phyloP scores from a whole-genome alignment of 768 basidiomycete species.

The Macrolepiota albuminosa region DNA sequence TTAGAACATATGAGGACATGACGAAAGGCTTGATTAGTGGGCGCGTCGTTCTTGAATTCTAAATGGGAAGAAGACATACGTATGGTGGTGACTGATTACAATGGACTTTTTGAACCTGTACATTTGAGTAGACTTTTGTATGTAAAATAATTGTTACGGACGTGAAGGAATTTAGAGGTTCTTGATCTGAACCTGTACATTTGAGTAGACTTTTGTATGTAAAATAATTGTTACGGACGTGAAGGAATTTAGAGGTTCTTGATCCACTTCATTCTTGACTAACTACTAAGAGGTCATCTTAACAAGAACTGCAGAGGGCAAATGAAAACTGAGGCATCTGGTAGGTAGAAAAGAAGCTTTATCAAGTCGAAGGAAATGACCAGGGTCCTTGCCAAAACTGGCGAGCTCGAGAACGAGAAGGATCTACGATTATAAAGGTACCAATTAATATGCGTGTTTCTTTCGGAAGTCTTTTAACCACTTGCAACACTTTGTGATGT shows the following conservation, averaged over 20 bases:
- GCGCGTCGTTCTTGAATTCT: slow-evolving; percentile 39
- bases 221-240: not conserved
- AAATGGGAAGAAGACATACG: not conserved
- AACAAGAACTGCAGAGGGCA: too few relatives aligned
- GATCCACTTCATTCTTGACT: too few relatives aligned
- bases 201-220: not conserved
- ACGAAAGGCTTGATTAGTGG: slow-evolving; percentile 43
- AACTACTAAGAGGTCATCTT: too few relatives aligned
- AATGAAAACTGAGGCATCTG: too few relatives aligned
- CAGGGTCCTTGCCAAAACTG: too few relatives aligned
- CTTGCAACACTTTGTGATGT: not conserved
- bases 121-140: not conserved
- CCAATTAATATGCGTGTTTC: too few relatives aligned
- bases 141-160: not conserved
- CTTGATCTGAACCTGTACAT: not conserved
- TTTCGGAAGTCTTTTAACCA: too few relatives aligned
- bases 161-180: not conserved
- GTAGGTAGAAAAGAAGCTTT: too few relatives aligned
- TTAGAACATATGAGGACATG: slow-evolving; percentile 37
- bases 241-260: too few relatives aligned
- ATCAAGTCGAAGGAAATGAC: too few relatives aligned
- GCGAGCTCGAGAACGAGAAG: too few relatives aligned
- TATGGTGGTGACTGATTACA: not conserved
- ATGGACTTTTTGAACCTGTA: not conserved
- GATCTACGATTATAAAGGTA: too few relatives aligned